Base-by-base conservation (phyloP, 331 rosid species). In the Telfairia occidentalis region DNA sequence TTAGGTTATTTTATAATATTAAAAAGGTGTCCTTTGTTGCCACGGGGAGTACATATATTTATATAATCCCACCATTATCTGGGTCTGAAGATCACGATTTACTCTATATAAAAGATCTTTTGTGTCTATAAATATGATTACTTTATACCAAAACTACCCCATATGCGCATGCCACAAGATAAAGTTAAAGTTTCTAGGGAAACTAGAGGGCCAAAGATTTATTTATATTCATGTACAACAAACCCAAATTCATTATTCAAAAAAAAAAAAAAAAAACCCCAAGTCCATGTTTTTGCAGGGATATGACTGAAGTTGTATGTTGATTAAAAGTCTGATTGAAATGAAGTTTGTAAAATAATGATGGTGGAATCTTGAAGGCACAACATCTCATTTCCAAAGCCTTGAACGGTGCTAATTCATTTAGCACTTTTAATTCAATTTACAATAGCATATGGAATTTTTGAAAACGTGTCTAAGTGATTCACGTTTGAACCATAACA, bases 81-180 rank as follows among this genome's bases (percentile, higher is more conserved):
- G 0, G 15, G 49, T 65, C 24, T 38, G 26, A 19, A 37, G 50
- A 65, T 65, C 50, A 38, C 29, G 15, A 65, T 65, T 65, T 65
- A 65, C 34, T 4, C 37, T 38, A 38, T 59, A 59, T 29, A n/a
- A 63, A 63, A 65, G 50, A 65, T 37, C 50, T n/a, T 65, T 65
- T 9, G 48, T n/a, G 13, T 35, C n/a, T 4, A 59, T 30, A 64
- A 64, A 9, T 35, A 64, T 19, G 48, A 7, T 3, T 65, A 37
- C 72, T 38, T 65, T 65, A 65, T 65, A 19, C 50, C 9, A 45
- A 30, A 6, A 65, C 50, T 35, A 13, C 72, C 45, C 50, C 48
- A 35, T 32, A 37, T 65, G 72, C 72, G 50, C 72, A 38, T 64
- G 52, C 71, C 48, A 37, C 24, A 65, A 37, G 16, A 64, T 64